phyloP scores from a whole-genome alignment of 768 basidiomycete species.

The Lactarius deliciosus region DNA sequence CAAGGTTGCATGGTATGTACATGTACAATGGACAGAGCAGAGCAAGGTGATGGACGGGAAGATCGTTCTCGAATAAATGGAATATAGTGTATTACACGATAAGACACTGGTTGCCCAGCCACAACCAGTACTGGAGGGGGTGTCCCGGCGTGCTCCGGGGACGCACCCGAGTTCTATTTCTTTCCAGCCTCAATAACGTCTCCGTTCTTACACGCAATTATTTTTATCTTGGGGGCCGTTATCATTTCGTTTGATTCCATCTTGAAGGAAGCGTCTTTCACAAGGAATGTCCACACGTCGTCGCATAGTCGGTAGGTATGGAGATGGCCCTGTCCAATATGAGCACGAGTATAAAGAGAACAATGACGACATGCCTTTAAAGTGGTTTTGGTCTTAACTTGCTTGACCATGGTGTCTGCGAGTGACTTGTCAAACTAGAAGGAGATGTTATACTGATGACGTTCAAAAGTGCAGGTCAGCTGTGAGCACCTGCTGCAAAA shows the following conservation, averaged over 20 bases:
- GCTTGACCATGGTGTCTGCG: slow-evolving; percentile 88
- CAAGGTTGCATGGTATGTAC: background rate
- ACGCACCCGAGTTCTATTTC: slow-evolving; percentile 46
- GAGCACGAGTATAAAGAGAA: slow-evolving; percentile 5
- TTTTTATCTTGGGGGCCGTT: slow-evolving; percentile 80
- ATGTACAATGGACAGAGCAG: slow-evolving; percentile 15
- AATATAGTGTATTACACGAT: slow-evolving; percentile 23
- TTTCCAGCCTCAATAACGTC: slow-evolving; percentile 83
- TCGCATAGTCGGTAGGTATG: slow-evolving; percentile 91
- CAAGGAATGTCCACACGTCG: slow-evolving; percentile 99
- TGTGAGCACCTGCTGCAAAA: slow-evolving; percentile 81
- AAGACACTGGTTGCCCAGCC: background rate
- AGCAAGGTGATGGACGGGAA: slow-evolving; percentile 1
- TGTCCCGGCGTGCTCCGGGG: background rate
- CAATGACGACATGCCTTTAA: slow-evolving; percentile 64
- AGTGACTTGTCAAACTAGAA: slow-evolving; percentile 92
- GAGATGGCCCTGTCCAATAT: slow-evolving; percentile 63
- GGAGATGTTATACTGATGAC: slow-evolving; percentile 8
- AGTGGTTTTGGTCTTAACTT: slow-evolving; percentile 92
- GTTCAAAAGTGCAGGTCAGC: slow-evolving; percentile 7
- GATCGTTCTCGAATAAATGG: slow-evolving; percentile 15
- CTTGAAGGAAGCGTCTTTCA: slow-evolving; percentile 90
- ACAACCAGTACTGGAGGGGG: background rate
- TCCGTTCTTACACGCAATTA: slow-evolving; percentile 97
- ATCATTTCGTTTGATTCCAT: slow-evolving; percentile 90